A percentile compares a stretch with the other conserved stretches of the same genome.
Conservation (phyloP, 192 early-diverging fungal genomes). For the Phlyctochytrium planicorne region DNA sequence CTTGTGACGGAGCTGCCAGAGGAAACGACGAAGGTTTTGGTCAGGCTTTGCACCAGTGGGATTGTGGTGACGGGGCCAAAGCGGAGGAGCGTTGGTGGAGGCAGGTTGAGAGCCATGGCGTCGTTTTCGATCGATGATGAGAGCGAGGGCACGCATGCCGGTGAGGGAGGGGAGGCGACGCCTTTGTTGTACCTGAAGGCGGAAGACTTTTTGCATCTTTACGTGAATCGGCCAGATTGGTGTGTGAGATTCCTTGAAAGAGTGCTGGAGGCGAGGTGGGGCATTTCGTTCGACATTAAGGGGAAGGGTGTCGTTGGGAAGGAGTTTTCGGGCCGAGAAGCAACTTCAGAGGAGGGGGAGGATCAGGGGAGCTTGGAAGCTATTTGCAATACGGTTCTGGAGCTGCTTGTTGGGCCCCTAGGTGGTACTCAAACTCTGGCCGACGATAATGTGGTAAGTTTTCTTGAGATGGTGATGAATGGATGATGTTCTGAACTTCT, state of each 20-base stretch:
- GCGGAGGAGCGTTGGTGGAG: background rate
- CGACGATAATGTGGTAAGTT: slow-evolving; percentile 4
- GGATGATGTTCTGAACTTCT: background rate
- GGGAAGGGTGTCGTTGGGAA: slow-evolving; percentile 4
- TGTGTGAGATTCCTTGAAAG: slow-evolving; percentile 81
- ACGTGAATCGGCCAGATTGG: slow-evolving; percentile 80
- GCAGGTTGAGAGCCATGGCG: slow-evolving; percentile 2
- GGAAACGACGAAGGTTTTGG: slow-evolving; percentile 50
- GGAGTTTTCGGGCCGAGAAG: slow-evolving; percentile 4
- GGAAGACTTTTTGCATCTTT: slow-evolving; percentile 79
- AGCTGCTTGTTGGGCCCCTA: slow-evolving; percentile 74
- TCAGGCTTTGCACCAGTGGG: slow-evolving; percentile 37
- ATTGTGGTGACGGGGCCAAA: background rate
- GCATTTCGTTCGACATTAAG: slow-evolving; percentile 21
- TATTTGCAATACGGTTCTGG: slow-evolving; percentile 89
- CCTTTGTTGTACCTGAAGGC: slow-evolving; percentile 12
- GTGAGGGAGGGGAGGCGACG: slow-evolving; percentile 11
- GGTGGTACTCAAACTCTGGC: slow-evolving; percentile 14
- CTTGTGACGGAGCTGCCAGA: slow-evolving; percentile 46
- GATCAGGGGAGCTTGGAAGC: slow-evolving; percentile 48
- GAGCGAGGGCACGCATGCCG: background rate
- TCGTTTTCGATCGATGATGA: slow-evolving; percentile 9
- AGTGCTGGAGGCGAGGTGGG: slow-evolving; percentile 78
- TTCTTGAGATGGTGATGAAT: background rate
- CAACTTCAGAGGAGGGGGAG: slow-evolving; percentile 51